Evolutionary conservation across 306 rosid species (phyloP), one percentile per base, ranked within the genome.

Genomic region (Arachis stenosperma): DNA sequence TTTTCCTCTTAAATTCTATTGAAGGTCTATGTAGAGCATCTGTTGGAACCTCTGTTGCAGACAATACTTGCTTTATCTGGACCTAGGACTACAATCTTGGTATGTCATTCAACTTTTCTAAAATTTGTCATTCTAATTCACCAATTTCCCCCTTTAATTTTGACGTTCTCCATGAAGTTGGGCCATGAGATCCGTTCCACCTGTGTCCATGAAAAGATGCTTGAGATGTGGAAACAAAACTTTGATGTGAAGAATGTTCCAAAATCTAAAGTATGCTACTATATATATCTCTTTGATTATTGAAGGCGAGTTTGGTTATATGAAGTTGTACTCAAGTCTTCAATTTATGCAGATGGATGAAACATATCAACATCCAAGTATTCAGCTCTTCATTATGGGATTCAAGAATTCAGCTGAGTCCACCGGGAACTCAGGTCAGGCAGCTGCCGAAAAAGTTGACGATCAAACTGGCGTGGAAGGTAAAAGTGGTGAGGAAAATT

Each of bases 131-230:
- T 60, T 9, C 22, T 47, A 22, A 15, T 70, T 75, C 36, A 47
- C 58, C 48, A 14, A 15, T 41, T 54, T 22, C 27, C 37, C 50
- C 65, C 43, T 59, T 75, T 59, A 52, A 7, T 67, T 74, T 78
- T 61, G 4, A 52, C 55, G 42, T 58, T 57, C 29, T 68, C 52
- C 63, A 41, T 78, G 84, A 86, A 94, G 98, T 71, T 94, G 91
- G 97, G 98, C 7, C 89, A 85, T 77, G 98, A 91, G 86, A 91
- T 93, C 82, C 96, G 97, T 12, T 81, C 88, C 15, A 91, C 94
- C 6, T 74, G 51, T 61, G 92, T 94, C 82, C 98, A 94, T 14
- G 98, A 89, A 78, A 89, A 88, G 90, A 91, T 89, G 97, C 96
- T 94, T 71, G 77, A 88, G 70, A 88, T 91, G 98, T 94, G 97